phyloP scores from a whole-genome alignment of 768 basidiomycete genomes.

The Lentinula aciculospora region DNA sequence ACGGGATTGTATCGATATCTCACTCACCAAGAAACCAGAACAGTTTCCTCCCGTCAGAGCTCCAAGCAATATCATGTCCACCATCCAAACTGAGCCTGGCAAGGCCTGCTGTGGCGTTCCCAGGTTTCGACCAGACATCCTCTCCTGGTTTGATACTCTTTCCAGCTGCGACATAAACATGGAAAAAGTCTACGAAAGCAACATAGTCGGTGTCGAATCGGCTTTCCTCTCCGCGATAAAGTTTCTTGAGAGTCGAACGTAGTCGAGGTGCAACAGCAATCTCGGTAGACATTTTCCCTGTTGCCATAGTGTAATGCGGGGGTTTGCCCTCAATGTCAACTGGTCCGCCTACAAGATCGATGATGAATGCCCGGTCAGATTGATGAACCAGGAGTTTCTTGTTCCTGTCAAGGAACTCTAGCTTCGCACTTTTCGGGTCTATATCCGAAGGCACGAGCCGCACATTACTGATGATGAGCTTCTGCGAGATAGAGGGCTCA shows the following conservation, averaged over 20 bases:
- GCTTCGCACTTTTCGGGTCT: slow-evolving; percentile 34
- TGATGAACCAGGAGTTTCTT: slow-evolving; percentile 58
- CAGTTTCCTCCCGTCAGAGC: slow-evolving; percentile 54
- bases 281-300: slow-evolving; percentile 54
- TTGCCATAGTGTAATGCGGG: slow-evolving; percentile 39
- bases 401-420: slow-evolving; percentile 52
- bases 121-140: slow-evolving; percentile 65
- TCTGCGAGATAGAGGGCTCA: slow-evolving; percentile 25
- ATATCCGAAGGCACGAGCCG: slow-evolving; percentile 50
- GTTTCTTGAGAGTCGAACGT: not conserved
- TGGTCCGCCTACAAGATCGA: slow-evolving; percentile 43
- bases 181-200: slow-evolving; percentile 66
- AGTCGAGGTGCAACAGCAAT: slow-evolving; percentile 36
- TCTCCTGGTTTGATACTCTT: slow-evolving; percentile 31
- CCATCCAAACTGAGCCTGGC: slow-evolving; percentile 66
- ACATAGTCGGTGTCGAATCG: slow-evolving; percentile 28
- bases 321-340: slow-evolving; percentile 42
- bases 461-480: slow-evolving; percentile 40
- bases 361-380: slow-evolving; percentile 37
- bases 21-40: slow-evolving; percentile 72
- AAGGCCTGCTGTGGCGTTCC: slow-evolving; percentile 56
- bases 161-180: slow-evolving; percentile 55
- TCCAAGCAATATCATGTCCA: slow-evolving; percentile 65
- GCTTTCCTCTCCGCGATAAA: slow-evolving; percentile 6
- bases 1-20: not conserved